Base-by-base conservation (phyloP, 2,329 filamentous ascomycete species). In the Xylariales sp. region DNA sequence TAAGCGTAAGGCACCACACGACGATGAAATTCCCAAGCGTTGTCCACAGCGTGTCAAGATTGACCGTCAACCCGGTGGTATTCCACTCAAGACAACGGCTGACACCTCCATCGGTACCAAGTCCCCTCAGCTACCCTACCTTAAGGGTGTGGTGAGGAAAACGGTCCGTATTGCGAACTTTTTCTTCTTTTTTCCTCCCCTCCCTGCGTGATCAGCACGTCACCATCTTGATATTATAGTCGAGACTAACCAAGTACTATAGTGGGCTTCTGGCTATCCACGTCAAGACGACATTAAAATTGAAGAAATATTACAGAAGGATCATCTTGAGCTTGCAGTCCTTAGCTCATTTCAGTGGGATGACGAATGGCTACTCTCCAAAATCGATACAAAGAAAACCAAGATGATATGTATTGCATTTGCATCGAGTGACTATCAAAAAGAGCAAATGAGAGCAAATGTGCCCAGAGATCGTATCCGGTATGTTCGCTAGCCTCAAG, bases 331-430 rank as follows among this genome's bases (percentile, higher is more conserved):
- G 58, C 87, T 93, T 46, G 94, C 93, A 0, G 87, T 98, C 0
- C 81, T 98, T 5, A 97, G 94, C 73, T 93, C 95, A 0, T 98
- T 92, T 73, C 89, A 95, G 76, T 96, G 93, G 89, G 91, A 98
- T 70, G 87, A 91, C 14, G 86, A 91, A 34, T 97, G 93, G 93
- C 78, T 96, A 52, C 78, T 95, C 34, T 85, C 83, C 5, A 97
- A 96, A 77, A 78, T 97, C 34, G 83, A 93, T 68, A 76, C 84
- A 14, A 73, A 71, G 10, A 84, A 78, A 62, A 93, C 90, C 0
- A 90, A 88, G 71, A 80, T 93, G n/a, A 72, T 89, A 28, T 83
- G 92, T 64, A 76, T 90, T 49, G 84, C 87, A 1, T 89, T 84
- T 75, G 87, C 88, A 3, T 79, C 80, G 4, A 80, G 81, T 62